phyloP scores from a whole-genome alignment of 768 basidiomycete species.

The Mycena rosella region DNA sequence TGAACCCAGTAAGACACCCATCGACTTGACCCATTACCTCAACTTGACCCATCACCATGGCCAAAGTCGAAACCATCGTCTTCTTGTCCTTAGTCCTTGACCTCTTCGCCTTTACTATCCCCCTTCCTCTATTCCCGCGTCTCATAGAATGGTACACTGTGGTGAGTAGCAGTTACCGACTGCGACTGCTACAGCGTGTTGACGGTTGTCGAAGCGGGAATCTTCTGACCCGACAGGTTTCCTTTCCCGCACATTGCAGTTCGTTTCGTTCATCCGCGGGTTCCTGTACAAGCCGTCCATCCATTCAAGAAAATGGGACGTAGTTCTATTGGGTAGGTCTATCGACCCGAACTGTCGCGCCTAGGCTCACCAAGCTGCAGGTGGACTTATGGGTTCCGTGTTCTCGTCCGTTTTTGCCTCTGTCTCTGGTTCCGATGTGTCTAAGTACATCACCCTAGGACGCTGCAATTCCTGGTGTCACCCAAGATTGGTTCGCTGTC shows the following conservation, averaged over 20 bases:
- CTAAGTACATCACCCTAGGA: conserved; percentile 61
- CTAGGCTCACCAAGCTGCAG: conserved; percentile 47
- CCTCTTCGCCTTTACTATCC: conserved; percentile 92
- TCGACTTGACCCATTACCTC: neutral
- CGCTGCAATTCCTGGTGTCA: conserved; percentile 86
- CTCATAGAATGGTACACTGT: conserved; percentile 92
- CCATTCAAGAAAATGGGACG: conserved; percentile 89
- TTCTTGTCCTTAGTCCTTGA: conserved; percentile 94
- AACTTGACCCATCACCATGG: conserved; percentile 54
- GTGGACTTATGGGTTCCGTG: conserved; percentile 92
- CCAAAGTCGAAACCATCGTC: conserved; percentile 82
- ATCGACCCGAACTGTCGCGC: neutral
- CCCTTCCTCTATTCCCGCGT: conserved; percentile 98
- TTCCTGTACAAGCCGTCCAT: conserved; percentile 69
- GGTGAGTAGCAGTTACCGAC: conserved; percentile 54
- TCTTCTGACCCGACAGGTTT: conserved; percentile 76
- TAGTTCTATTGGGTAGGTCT: conserved; percentile 86
- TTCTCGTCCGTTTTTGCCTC: conserved; percentile 77
- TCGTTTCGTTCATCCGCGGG: conserved; percentile 76
- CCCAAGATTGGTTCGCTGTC: conserved; percentile 87
- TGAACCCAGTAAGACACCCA: no score
- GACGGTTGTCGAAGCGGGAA: conserved; percentile 67
- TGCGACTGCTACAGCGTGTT: conserved; percentile 20
- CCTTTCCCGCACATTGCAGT: conserved; percentile 75
- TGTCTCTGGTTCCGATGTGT: conserved; percentile 27